These are phyloP conservation scores for Kwoniella dendrophila DNA, from an alignment of 768 basidiomycete genomes.

Conservation along the genomic window DNA sequence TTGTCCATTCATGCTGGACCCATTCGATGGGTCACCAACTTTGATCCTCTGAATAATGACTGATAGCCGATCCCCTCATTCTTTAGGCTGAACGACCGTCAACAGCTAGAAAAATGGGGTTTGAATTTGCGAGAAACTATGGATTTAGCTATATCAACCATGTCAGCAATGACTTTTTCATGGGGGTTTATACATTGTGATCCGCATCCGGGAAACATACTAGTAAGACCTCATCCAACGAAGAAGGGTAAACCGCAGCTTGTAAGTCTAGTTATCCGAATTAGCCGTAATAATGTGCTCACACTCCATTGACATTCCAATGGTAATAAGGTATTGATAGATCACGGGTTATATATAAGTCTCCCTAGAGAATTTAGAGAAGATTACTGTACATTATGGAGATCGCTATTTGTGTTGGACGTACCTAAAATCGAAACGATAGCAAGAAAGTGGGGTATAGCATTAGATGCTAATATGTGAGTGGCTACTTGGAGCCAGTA, in stretches of 20 bases:
- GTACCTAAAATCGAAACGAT: constrained; percentile 53
- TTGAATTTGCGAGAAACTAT: constrained; percentile 62
- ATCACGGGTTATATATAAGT: constrained; percentile 86
- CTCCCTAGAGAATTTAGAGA: constrained; percentile 68
- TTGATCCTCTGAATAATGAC: neutral
- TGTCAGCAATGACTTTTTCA: constrained; percentile 82
- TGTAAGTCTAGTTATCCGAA: constrained; percentile 32
- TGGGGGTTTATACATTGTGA: constrained; percentile 83
- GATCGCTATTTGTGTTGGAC: constrained; percentile 56
- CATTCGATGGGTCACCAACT: no score
- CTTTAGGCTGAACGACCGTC: constrained; percentile 55
- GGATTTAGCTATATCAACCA: constrained; percentile 83
- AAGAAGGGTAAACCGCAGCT: constrained; percentile 58
- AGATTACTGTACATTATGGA: constrained; percentile 79
- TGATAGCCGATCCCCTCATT: neutral
- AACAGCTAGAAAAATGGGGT: constrained; percentile 51
- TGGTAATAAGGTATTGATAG: constrained; percentile 76
- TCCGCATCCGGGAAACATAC: constrained; percentile 62
- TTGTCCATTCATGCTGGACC: neutral
- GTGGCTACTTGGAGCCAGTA: constrained; percentile 10
- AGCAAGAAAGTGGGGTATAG: constrained; percentile 56
- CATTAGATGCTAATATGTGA: constrained; percentile 54
- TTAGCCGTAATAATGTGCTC: neutral
- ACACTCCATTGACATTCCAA: constrained; percentile 58
- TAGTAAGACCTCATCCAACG: constrained; percentile 70